phyloP scores from a whole-genome alignment of 2,329 filamentous ascomycete species.

The Bisporella sp. region DNA sequence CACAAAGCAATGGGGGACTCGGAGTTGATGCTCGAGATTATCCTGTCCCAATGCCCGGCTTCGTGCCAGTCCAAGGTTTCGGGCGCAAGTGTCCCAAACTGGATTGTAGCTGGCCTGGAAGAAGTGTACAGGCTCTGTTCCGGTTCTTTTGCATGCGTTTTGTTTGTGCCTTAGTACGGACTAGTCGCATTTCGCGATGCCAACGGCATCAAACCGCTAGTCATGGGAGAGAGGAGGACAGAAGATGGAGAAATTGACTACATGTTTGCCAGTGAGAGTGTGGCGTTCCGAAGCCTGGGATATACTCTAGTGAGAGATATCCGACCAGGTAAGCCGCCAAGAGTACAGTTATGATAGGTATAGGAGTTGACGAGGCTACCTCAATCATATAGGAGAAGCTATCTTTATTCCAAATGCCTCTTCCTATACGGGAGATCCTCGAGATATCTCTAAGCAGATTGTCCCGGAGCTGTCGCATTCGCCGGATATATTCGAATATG shows the following conservation, averaged over 20 bases:
- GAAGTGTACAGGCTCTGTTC: background rate
- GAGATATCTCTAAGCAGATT: background rate
- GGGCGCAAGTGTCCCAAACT: background rate
- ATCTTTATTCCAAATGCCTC: background rate
- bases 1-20: background rate
- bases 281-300: background rate
- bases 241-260: background rate
- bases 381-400: background rate
- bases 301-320: background rate
- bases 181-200: background rate
- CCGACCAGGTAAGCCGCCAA: background rate
- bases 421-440: background rate
- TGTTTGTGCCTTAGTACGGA: background rate
- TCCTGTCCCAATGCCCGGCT: background rate
- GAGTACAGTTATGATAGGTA: background rate
- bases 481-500: background rate
- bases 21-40: background rate
- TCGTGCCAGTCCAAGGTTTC: background rate
- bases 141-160: background rate
- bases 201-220: background rate
- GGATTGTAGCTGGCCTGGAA: background rate
- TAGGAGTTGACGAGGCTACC: background rate
- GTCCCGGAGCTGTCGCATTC: background rate
- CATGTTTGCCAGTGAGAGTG: background rate
- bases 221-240: background rate